A percentile compares a stretch with the other conserved stretches of the same genome.
Conservation (phyloP, 768 basidiomycete genomes). For the Termitomyces sp. region DNA sequence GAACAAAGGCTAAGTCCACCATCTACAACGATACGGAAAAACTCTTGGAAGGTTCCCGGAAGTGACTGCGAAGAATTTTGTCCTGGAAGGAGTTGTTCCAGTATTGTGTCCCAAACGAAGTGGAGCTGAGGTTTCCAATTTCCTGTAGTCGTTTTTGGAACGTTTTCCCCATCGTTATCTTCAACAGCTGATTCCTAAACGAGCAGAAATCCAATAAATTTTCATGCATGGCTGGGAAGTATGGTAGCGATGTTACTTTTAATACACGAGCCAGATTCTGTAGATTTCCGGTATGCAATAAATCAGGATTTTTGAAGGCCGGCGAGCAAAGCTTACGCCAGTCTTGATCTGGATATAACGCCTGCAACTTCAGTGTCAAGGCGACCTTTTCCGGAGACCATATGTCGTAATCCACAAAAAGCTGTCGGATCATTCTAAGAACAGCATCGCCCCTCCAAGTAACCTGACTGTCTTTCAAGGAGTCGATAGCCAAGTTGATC, state of each 20-base stretch:
- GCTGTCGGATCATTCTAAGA: conserved; percentile 37
- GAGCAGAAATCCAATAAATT: conserved; percentile 8
- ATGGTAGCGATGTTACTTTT: conserved; percentile 46
- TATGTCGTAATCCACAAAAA: conserved; percentile 48
- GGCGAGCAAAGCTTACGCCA: conserved; percentile 68
- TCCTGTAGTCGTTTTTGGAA: conserved; percentile 44
- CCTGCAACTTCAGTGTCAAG: conserved; percentile 66
- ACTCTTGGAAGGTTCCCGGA: conserved; percentile 78
- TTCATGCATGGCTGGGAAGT: background rate
- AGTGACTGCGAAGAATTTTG: conserved; percentile 29
- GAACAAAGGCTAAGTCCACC: conserved; percentile 42
- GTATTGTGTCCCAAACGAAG: conserved; percentile 83
- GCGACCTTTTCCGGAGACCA: conserved; percentile 94
- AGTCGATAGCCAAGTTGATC: conserved; percentile 58
- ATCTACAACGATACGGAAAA: conserved; percentile 88
- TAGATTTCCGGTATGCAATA: conserved; percentile 75
- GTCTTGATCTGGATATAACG: conserved; percentile 49
- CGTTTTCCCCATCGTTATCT: conserved; percentile 46
- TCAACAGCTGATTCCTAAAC: conserved; percentile 53
- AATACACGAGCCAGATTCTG: conserved; percentile 66
- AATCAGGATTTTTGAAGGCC: conserved; percentile 67
- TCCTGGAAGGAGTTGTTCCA: conserved; percentile 66
- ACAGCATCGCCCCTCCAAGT: conserved; percentile 70
- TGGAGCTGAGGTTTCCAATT: conserved; percentile 90
- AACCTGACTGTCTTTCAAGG: conserved; percentile 50